Evolutionary conservation across 257 asterid genomes (phyloP).

Genomic region (Penstemon newberryi): DNA sequence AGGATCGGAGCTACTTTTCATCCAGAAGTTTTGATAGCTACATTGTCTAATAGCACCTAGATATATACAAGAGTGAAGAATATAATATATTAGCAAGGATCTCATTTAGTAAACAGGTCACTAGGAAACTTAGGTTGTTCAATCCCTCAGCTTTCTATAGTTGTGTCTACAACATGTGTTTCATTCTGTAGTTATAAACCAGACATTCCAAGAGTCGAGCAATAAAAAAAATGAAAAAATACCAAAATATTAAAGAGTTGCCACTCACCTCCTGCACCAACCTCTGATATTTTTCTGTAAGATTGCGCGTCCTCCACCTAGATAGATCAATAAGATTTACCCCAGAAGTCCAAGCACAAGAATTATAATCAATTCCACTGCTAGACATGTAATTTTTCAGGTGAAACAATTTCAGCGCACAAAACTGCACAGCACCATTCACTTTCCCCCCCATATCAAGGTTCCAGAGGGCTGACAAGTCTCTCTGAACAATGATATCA

Average conservation of each 20-base stretch:
- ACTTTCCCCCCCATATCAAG: conserved; percentile 87
- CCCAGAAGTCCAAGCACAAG: conserved; percentile 95
- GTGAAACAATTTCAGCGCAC: conserved; percentile 65
- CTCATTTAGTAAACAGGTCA: conserved; percentile 21
- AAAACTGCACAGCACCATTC: conserved; percentile 73
- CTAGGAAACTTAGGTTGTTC: conserved; percentile 4
- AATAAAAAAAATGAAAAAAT: conserved; percentile 15
- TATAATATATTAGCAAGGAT: conserved; percentile 1
- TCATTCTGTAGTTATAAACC: conserved; percentile 4
- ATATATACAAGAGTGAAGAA: conserved; percentile 9
- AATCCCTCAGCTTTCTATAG: background rate
- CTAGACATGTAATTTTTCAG: conserved; percentile 54
- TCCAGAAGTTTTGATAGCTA: conserved; percentile 4
- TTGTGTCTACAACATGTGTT: conserved; percentile 1
- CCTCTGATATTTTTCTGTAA: conserved; percentile 58
- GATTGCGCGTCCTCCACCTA: conserved; percentile 72
- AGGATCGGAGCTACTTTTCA: conserved; percentile 7
- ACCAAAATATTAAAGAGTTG: conserved; percentile 21
- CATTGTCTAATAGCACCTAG: conserved; percentile 10
- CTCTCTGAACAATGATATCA: conserved; percentile 86
- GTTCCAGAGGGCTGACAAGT: conserved; percentile 86
- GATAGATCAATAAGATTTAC: conserved; percentile 72
- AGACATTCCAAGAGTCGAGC: conserved; percentile 8
- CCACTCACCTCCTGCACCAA: conserved; percentile 75
- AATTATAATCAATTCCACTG: conserved; percentile 48